Conservation (phyloP, 179 eudicot genomes). For the Silene coronaria region DNA sequence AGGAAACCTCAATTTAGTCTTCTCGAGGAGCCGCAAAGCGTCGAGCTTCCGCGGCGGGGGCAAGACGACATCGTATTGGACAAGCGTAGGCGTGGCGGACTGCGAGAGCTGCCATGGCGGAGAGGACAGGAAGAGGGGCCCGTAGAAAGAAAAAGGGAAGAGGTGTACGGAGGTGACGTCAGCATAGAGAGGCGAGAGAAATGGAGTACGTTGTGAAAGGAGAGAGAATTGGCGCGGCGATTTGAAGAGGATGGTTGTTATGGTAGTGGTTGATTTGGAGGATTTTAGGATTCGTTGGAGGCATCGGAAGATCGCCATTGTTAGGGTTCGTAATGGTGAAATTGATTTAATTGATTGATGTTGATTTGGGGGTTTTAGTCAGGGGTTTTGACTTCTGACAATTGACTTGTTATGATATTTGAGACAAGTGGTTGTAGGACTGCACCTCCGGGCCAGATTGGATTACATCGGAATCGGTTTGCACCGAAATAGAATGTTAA, state of each 20-base stretch:
- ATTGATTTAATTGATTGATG: neutral
- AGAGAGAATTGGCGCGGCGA: conserved; percentile 19
- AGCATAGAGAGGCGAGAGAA: conserved; percentile 31
- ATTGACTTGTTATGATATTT: neutral
- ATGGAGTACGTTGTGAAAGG: conserved; percentile 14
- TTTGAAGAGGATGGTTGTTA: conserved; percentile 16
- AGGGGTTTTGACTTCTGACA: neutral
- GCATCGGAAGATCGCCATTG: conserved; percentile 63
- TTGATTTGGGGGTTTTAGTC: conserved; percentile 2
- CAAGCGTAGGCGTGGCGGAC: conserved; percentile 61
- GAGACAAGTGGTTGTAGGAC: neutral
- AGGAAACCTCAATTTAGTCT: conserved; percentile 24
- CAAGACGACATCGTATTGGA: conserved; percentile 49
- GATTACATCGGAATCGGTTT: too few species aligned
- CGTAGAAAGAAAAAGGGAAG: conserved; percentile 30
- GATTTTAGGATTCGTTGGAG: conserved; percentile 30
- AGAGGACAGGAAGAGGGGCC: conserved; percentile 69
- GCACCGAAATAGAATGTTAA: too few species aligned
- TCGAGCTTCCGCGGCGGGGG: conserved; percentile 24
- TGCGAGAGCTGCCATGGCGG: conserved; percentile 79
- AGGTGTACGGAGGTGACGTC: conserved; percentile 10
- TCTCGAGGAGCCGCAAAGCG: conserved; percentile 32
- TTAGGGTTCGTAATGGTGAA: conserved; percentile 11
- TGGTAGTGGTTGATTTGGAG: conserved; percentile 21
- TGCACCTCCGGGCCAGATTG: too few species aligned